Evolutionary conservation across 2,329 filamentous ascomycete genomes (phyloP).

Genomic region (Sphaerulina vaccinii): DNA sequence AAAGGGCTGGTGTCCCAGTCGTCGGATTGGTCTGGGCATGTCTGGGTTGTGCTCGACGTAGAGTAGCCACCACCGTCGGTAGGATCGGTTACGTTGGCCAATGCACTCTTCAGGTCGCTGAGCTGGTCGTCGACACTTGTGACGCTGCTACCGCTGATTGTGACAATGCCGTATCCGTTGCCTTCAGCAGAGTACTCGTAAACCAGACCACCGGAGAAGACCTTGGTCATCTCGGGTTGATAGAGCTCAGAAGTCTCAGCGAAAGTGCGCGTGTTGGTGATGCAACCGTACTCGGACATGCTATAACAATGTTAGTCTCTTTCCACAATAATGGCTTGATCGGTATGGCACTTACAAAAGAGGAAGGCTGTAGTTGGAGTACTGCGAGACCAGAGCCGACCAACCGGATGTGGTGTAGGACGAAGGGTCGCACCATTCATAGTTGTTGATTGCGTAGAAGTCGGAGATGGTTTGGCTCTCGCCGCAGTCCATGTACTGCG

Average conservation of each 20-base stretch:
- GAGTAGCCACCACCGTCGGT: slow-evolving; percentile 59
- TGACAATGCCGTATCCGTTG: slow-evolving; percentile 77
- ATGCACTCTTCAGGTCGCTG: slow-evolving; percentile 52
- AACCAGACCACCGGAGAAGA: slow-evolving; percentile 94
- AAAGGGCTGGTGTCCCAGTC: slow-evolving; percentile 56
- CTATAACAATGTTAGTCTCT: slow-evolving; percentile 33
- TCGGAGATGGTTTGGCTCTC: slow-evolving; percentile 78
- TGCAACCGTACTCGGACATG: slow-evolving; percentile 93
- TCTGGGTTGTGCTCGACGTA: slow-evolving; percentile 49
- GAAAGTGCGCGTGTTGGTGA: slow-evolving; percentile 77
- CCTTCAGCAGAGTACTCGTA: slow-evolving; percentile 88
- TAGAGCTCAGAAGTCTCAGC: slow-evolving; percentile 78
- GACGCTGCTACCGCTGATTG: slow-evolving; percentile 54
- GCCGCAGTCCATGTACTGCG: slow-evolving; percentile 91
- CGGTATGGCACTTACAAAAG: slow-evolving; percentile 61
- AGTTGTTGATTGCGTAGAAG: slow-evolving; percentile 88
- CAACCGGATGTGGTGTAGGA: slow-evolving; percentile 72
- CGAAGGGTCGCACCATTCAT: slow-evolving; percentile 77
- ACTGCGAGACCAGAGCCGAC: slow-evolving; percentile 85
- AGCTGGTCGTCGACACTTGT: slow-evolving; percentile 62
- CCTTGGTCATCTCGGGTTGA: slow-evolving; percentile 74
- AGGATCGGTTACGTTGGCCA: slow-evolving; percentile 51
- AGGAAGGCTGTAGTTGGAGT: slow-evolving; percentile 79
- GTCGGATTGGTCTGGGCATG: slow-evolving; percentile 53
- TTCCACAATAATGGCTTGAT: slow-evolving; percentile 51